Base-by-base conservation (phyloP, 805 yeast genomes). In the Babjeviella inositovora region DNA sequence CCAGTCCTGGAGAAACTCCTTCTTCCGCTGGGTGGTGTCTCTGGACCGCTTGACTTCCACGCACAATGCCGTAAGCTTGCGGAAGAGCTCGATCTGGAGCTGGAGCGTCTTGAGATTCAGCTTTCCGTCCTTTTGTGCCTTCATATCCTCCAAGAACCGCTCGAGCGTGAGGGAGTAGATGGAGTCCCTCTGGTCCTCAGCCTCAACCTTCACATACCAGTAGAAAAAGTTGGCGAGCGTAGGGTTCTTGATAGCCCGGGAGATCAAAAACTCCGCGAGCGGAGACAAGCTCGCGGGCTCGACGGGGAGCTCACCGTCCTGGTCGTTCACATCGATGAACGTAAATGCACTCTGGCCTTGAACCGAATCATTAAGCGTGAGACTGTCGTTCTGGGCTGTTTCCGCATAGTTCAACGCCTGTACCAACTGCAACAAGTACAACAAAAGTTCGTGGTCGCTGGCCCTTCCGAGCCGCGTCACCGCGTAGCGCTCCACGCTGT, bases 151-250 rank as follows among this genome's bases (percentile, higher is more conserved):
- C 34, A 54, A 53, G 22, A 54, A 36, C 7, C 53, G 44, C 5
- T 41, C 31, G 3, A 53, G 35, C 32, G 48, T 55, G 11, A 55
- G 51, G 13, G 33, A 32, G n/a, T 14, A 18, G 20, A 7, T 16
- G 10, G 23, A 9, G 7, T 12, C 21, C 17, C 45, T 40, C 17
- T 60, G 64, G 27, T 80, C 94, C 36, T 75, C 81, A 15, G 75
- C 65, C 38, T 87, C 96, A 2, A 92, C 93, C 32, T 72, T 74
- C 23, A 90, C 62, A 40, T 75, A 81, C 97, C 98, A 90, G 44
- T 81, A 85, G 30, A 92, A 69, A 39, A 65, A 81, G 39, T 73
- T 84, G 0, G 93, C 90, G 19, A 92, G 52, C 11, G 63, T 53
- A 11, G 64, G 62, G 39, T 75, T 77, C 11, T 62, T 51, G 2